Conservation (phyloP, 176 grass and related monocot species). For the Musa schizocarpa region DNA sequence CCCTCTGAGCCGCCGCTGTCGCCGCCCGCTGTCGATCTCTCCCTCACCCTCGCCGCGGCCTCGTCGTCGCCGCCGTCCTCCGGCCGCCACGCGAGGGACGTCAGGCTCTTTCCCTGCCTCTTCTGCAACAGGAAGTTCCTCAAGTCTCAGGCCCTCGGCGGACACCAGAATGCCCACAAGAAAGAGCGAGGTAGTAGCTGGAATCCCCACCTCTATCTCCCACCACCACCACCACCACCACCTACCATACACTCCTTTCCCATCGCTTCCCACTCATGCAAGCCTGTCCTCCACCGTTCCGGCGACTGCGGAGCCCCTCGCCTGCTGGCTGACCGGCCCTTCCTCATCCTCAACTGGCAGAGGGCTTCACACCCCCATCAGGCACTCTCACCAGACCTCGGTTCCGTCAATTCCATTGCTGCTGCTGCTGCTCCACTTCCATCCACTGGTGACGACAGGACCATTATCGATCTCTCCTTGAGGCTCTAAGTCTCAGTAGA, state of each 20-base stretch:
- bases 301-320: not conserved
- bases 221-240: not conserved
- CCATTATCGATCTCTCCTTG: slow-evolving; percentile 42
- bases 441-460: not conserved
- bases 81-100: slow-evolving; percentile 10
- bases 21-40: slow-evolving; percentile 20
- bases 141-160: slow-evolving; percentile 91
- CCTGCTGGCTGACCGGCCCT: not conserved
- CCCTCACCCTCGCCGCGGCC: slow-evolving; percentile 23
- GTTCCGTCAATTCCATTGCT: not conserved
- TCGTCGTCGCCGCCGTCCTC: not conserved
- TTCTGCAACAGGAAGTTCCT: slow-evolving; percentile 99
- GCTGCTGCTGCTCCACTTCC: not conserved
- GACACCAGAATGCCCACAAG: slow-evolving; percentile 97
- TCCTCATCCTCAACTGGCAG: not conserved
- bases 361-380: slow-evolving; percentile 1
- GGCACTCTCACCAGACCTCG: not conserved
- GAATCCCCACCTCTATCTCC: slow-evolving; percentile 60
- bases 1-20: not conserved
- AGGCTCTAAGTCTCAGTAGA: slow-evolving; percentile 29
- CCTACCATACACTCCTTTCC: slow-evolving; percentile 6
- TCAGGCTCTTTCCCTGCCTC: slow-evolving; percentile 86
- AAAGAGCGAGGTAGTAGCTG: slow-evolving; percentile 67
- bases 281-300: not conserved
- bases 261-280: slow-evolving; percentile 40